phyloP scores from a whole-genome alignment of 164 flowering plant species.

The Platanus orientalis region DNA sequence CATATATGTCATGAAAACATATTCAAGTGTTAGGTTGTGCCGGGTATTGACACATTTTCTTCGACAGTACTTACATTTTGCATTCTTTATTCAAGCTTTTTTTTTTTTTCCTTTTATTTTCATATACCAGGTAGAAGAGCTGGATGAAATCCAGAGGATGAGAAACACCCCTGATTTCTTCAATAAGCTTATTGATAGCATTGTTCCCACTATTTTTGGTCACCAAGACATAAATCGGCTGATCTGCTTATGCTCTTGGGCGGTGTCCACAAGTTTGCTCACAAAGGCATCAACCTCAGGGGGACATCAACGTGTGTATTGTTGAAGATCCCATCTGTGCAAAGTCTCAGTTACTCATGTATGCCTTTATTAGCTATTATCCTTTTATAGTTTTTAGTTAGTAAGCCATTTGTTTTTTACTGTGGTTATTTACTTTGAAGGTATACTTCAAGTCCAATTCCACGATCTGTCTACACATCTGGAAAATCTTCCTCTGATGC shows the following conservation, averaged over 20 bases:
- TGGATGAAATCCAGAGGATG: conserved; percentile 72
- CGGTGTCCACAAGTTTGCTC: conserved; percentile 92
- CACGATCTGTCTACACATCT: conserved; percentile 96
- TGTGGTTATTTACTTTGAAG: conserved; percentile 30
- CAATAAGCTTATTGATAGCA: conserved; percentile 87
- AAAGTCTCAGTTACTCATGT: conserved; percentile 98
- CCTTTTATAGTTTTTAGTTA: neutral
- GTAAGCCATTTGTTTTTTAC: neutral
- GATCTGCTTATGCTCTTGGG: conserved; percentile 90
- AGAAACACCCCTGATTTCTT: conserved; percentile 89
- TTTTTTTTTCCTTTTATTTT: neutral
- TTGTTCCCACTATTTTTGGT: conserved; percentile 89
- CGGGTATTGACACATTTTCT: neutral
- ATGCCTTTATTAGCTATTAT: conserved; percentile 12
- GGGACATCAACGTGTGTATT: conserved; percentile 95
- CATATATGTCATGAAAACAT: neutral
- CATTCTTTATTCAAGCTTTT: too few relatives aligned
- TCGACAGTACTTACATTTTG: neutral
- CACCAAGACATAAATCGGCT: conserved; percentile 95
- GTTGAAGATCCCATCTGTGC: conserved; percentile 99
- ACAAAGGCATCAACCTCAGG: conserved; percentile 94
- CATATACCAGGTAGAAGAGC: conserved; percentile 63
- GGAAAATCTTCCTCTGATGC: conserved; percentile 98
- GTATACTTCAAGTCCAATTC: conserved; percentile 74
- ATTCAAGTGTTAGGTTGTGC: neutral